Evolutionary conservation across 805 yeast genomes (phyloP).

Genomic region (Candida maesae): DNA sequence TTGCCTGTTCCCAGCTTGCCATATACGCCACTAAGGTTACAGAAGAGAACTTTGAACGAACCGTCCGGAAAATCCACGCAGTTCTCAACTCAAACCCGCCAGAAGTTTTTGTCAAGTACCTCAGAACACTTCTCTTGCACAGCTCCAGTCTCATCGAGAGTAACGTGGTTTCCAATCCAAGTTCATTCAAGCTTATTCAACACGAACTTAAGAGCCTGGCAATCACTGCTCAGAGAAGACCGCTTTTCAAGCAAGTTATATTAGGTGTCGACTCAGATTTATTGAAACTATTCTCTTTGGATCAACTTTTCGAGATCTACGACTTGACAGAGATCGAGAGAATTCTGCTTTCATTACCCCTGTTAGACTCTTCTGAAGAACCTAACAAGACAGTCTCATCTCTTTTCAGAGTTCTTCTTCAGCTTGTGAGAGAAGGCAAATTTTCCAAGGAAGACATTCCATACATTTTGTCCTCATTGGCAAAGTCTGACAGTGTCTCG

Average conservation of each 20-base stretch:
- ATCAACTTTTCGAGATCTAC: slow-evolving; percentile 30
- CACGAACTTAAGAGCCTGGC: slow-evolving; percentile 24
- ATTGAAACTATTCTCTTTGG: slow-evolving; percentile 28
- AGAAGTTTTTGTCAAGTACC: slow-evolving; percentile 31
- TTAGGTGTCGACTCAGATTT: slow-evolving; percentile 26
- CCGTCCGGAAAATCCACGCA: slow-evolving; percentile 42
- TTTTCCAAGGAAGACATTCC: neutral
- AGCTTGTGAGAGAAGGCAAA: slow-evolving; percentile 1
- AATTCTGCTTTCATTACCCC: slow-evolving; percentile 6
- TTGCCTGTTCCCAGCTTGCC: slow-evolving; percentile 50
- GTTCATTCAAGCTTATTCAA: slow-evolving; percentile 21
- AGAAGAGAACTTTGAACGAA: slow-evolving; percentile 36
- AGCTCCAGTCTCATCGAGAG: slow-evolving; percentile 26
- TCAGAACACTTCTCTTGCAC: slow-evolving; percentile 32
- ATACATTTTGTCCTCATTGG: neutral
- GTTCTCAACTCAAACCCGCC: slow-evolving; percentile 36
- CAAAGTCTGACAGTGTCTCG: slow-evolving; percentile 4
- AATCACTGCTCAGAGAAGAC: slow-evolving; percentile 8
- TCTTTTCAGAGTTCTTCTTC: slow-evolving; percentile 12
- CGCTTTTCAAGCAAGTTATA: slow-evolving; percentile 12
- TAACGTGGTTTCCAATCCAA: slow-evolving; percentile 19
- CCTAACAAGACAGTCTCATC: slow-evolving; percentile 11
- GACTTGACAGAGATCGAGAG: slow-evolving; percentile 24
- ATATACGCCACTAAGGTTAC: slow-evolving; percentile 45
- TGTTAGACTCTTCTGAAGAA: slow-evolving; percentile 6